Conservation (phyloP, 2,329 filamentous ascomycete genomes). For the Aspergillus bombycis region DNA sequence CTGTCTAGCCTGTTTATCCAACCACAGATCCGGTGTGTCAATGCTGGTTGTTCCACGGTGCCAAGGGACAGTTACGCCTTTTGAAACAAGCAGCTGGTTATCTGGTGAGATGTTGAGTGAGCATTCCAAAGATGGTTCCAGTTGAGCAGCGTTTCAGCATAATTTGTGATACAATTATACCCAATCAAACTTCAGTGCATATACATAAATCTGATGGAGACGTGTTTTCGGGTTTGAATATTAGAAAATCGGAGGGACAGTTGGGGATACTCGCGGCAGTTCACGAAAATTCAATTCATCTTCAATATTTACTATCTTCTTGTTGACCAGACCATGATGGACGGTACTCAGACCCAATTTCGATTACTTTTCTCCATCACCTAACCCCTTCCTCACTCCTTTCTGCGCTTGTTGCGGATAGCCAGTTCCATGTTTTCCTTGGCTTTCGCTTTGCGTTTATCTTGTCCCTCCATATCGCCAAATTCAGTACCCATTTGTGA, state of each 20-base stretch:
- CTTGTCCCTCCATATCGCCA: conserved; percentile 20
- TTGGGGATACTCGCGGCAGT: not conserved
- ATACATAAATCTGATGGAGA: not conserved
- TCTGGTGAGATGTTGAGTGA: not conserved
- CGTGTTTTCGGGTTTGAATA: not conserved
- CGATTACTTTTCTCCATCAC: not conserved
- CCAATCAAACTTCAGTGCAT: conserved; percentile 15
- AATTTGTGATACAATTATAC: conserved; percentile 17
- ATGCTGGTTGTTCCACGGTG: not conserved
- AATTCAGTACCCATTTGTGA: conserved; percentile 17
- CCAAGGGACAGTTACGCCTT: not conserved
- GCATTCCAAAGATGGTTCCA: not conserved
- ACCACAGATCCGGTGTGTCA: not conserved
- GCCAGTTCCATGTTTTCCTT: conserved; percentile 15
- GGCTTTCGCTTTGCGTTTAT: conserved; percentile 18
- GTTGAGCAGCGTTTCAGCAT: conserved; percentile 1
- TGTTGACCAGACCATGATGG: not conserved
- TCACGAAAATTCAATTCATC: not conserved
- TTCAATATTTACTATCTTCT: not conserved
- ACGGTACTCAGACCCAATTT: not conserved
- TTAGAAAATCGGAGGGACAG: not conserved
- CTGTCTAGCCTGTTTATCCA: not conserved
- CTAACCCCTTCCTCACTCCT: not conserved
- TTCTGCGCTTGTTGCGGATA: not conserved
- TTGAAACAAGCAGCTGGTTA: not conserved